These are phyloP conservation scores for Pichia nakasei DNA, from an alignment of 805 yeast genomes.

Conservation along the genomic window DNA sequence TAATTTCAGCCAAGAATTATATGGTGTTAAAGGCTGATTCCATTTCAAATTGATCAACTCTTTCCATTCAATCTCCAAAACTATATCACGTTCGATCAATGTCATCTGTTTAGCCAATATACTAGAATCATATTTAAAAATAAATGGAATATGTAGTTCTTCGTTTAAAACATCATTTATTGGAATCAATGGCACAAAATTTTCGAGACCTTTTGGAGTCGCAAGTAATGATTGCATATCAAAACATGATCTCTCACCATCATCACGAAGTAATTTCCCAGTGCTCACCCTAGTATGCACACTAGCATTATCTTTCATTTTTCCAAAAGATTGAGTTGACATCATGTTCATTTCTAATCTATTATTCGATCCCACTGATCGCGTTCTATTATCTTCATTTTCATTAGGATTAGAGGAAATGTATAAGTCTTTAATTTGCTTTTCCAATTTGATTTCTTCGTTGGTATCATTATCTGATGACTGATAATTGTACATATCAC, in stretches of 20 bases:
- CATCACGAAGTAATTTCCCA: conserved; percentile 8
- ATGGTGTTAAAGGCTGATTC: conserved; percentile 57
- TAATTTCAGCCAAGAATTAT: conserved; percentile 76
- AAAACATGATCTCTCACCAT: conserved; percentile 18
- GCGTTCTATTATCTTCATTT: conserved; percentile 6
- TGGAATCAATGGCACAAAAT: conserved; percentile 10
- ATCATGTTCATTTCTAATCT: conserved; percentile 10
- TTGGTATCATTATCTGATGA: conserved; percentile 5
- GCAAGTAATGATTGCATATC: conserved; percentile 21
- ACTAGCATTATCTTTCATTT: conserved; percentile 5
- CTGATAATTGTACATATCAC: conserved; percentile 13
- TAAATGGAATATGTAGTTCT: conserved; percentile 69
- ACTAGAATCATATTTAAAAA: conserved; percentile 60
- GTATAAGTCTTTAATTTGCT: conserved; percentile 27
- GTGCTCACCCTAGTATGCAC: conserved; percentile 8
- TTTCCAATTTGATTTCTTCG: conserved; percentile 25
- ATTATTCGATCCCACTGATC: background rate
- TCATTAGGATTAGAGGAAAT: conserved; percentile 18
- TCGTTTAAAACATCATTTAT: conserved; percentile 35
- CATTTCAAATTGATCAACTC: conserved; percentile 73
- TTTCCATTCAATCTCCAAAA: conserved; percentile 86
- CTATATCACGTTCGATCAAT: conserved; percentile 72
- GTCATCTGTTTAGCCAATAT: conserved; percentile 77
- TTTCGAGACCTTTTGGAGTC: conserved; percentile 20
- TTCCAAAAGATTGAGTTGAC: conserved; percentile 5